Percentiles rank a stretch among this genome's conserved stretches.
Conservation (phyloP, 2,329 filamentous ascomycete species). For the Colletotrichum shisoi region DNA sequence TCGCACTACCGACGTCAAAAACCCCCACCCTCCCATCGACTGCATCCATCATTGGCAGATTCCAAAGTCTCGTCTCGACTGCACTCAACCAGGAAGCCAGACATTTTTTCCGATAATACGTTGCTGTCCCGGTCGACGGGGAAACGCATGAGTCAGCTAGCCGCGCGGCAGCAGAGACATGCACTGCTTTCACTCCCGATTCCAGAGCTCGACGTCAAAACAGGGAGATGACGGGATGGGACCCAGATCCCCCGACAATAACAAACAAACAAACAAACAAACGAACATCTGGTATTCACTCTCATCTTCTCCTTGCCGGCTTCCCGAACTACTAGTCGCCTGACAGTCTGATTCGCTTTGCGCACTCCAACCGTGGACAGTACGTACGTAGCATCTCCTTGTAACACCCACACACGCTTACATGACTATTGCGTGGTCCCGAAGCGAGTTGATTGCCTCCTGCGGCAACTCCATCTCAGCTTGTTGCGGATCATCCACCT, state of each 20-base stretch:
- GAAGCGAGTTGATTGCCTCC: conserved; percentile 12
- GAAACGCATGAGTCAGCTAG: conserved; percentile 27
- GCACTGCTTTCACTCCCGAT: not conserved
- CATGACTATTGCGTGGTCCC: not conserved
- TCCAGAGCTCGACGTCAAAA: conserved; percentile 9
- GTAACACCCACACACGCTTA: not conserved
- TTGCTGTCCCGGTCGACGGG: conserved; percentile 7
- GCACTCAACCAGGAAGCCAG: conserved; percentile 2
- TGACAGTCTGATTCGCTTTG: conserved; percentile 10
- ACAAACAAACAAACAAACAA: conserved; percentile 33
- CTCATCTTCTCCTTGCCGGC: conserved; percentile 4
- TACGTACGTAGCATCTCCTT: not conserved
- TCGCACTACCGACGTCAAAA: conserved; percentile 13
- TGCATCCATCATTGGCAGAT: conserved; percentile 20
- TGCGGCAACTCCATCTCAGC: conserved; percentile 26
- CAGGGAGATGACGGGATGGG: not conserved
- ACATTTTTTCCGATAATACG: conserved; percentile 9
- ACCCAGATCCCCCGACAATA: not conserved
- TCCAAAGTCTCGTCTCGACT: conserved; percentile 23
- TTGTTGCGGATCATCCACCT: not conserved
- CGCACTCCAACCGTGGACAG: not conserved
- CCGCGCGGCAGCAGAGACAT: conserved; percentile 24
- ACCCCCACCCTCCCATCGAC: not conserved
- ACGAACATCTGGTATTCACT: conserved; percentile 11
- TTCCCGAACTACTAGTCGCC: conserved; percentile 3